phyloP scores from a whole-genome alignment of 331 rosid species.

The Malus hybrid region DNA sequence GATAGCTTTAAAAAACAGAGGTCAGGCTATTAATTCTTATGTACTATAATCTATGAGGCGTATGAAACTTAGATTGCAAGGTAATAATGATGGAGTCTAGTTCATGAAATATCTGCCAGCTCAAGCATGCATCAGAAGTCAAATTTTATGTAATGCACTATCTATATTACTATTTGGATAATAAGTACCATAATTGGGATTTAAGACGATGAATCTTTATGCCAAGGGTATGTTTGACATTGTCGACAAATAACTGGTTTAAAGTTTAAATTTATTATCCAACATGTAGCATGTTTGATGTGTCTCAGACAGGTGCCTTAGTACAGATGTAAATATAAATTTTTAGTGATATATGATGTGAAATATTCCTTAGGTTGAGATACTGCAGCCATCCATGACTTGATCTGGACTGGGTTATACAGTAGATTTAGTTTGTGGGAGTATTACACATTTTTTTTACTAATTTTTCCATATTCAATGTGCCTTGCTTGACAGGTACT shows the following conservation, averaged over 20 bases:
- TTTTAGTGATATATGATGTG: background rate
- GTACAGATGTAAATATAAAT: background rate
- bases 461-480: conserved; percentile 2
- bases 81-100: background rate
- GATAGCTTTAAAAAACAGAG: background rate
- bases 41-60: background rate
- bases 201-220: background rate
- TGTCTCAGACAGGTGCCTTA: background rate
- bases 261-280: background rate
- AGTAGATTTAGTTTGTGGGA: background rate
- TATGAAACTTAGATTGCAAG: background rate
- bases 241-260: background rate
- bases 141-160: background rate
- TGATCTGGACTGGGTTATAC: background rate
- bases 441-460: background rate
- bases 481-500: conserved; percentile 45
- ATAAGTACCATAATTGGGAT: background rate
- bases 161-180: background rate
- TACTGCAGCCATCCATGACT: background rate
- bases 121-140: background rate
- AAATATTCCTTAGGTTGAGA: background rate
- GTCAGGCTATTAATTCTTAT: background rate
- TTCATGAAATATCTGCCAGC: background rate
- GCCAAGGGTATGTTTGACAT: background rate
- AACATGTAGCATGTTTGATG: background rate